Conservation (phyloP, 495 filamentous ascomycete species). For the Choiromyces venosus region DNA sequence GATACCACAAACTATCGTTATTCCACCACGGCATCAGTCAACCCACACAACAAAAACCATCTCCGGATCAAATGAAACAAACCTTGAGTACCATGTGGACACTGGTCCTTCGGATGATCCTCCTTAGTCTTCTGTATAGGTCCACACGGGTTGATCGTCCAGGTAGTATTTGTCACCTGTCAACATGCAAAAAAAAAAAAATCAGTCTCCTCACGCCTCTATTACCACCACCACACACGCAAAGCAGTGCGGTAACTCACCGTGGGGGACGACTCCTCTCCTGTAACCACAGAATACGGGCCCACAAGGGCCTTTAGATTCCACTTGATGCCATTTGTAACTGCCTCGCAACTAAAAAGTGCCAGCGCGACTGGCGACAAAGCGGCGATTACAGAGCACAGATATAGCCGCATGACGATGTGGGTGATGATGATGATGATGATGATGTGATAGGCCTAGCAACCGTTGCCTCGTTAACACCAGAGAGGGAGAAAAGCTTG, state of each 20-base stretch:
- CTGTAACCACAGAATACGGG: conserved; percentile 65
- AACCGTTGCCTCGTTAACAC: conserved; percentile 2
- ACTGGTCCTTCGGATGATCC: conserved; percentile 49
- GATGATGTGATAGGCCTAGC: background rate
- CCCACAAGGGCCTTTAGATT: conserved; percentile 63
- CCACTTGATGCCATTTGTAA: conserved; percentile 45
- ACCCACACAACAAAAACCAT: background rate
- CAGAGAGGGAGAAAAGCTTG: background rate
- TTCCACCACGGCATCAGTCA: conserved; percentile 11
- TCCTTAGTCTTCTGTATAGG: conserved; percentile 54
- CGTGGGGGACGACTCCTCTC: conserved; percentile 48
- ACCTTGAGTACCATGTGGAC: conserved; percentile 60
- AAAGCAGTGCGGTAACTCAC: conserved; percentile 19
- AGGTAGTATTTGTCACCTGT: conserved; percentile 65
- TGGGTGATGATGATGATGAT: background rate
- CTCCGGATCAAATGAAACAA: conserved; percentile 25
- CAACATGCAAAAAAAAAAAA: background rate
- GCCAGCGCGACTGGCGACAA: conserved; percentile 24
- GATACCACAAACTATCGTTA: conserved; percentile 73
- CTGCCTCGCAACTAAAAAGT: conserved; percentile 22
- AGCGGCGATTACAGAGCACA: background rate
- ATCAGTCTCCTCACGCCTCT: background rate
- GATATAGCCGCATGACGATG: conserved; percentile 1
- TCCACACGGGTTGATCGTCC: conserved; percentile 79
- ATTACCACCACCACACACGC: background rate